Base-by-base conservation (phyloP, 2,329 filamentous ascomycete species). In the Trichophyton schoenleinii region DNA sequence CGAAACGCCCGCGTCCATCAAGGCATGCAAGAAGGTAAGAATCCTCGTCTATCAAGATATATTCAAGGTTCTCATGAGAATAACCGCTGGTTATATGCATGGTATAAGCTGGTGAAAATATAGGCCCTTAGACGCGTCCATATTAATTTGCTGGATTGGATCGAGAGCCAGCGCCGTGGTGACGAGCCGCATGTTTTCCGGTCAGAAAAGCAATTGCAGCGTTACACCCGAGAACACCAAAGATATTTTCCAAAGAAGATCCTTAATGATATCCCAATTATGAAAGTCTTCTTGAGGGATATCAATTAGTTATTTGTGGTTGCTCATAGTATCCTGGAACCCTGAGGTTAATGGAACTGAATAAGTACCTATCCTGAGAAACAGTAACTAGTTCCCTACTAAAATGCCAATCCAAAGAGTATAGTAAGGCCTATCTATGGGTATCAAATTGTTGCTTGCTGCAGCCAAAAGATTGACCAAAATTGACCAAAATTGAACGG, bases 91-190 rank as follows among this genome's bases (percentile, higher is more conserved):
- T 38, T 48, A 9, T 13, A 48, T 48, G 44, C 6, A 11, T 11
- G 44, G 9, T 7, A 7, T 13, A 15, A 52, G 46, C 46, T 52
- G 11, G 31, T n/a, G 46, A 6, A 38, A 20, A 48, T 36, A 41
- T 31, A 44, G 34, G 55, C 22, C 34, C 34, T 31, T 25, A 15
- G 20, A 46, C 44, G n/a, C 13, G 18, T 18, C 8, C 41, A 58
- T 25, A 60, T 62, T 46, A 62, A 62, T 22, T 34, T 59, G 5
- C 8, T 59, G 9, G 60, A 62, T 13, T 62, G 57, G 60, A 59
- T 62, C 13, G 60, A 62, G 28, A 28, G 44, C 8, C 48, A 38
- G 22, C 57, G 60, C 22, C 5, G 20, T 9, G 22, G 36, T 9
- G 52, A 38, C 3, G 20, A 22, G n/a, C 22, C 25, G 3, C n/a